These are phyloP conservation scores for Termitomyces bulborhizus DNA, from an alignment of 768 basidiomycete genomes.

Conservation along the genomic window DNA sequence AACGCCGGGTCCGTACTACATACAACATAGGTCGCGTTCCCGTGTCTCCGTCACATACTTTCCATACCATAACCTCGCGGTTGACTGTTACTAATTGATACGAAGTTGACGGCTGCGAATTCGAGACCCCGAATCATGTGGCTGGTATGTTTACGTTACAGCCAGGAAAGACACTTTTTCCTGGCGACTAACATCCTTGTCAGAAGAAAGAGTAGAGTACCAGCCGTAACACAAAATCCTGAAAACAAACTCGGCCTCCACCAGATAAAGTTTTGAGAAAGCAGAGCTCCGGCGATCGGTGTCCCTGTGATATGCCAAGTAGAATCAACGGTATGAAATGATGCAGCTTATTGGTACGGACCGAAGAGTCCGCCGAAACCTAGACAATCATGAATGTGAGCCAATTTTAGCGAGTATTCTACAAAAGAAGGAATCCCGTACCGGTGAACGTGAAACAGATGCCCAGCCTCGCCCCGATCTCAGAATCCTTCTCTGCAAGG, in stretches of 20 bases:
- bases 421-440: background rate
- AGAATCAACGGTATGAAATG: background rate
- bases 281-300: slow-evolving; percentile 52
- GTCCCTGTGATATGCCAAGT: slow-evolving; percentile 28
- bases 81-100: too few relatives aligned
- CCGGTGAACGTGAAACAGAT: slow-evolving; percentile 33
- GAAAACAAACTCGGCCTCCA: slow-evolving; percentile 53
- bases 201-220: slow-evolving; percentile 22
- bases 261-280: slow-evolving; percentile 48
- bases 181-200: slow-evolving; percentile 20
- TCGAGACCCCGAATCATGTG: too few relatives aligned
- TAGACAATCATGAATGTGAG: slow-evolving; percentile 10
- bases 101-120: too few relatives aligned
- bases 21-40: too few relatives aligned
- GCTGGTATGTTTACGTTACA: background rate
- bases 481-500: slow-evolving; percentile 36
- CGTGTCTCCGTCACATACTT: too few relatives aligned
- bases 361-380: slow-evolving; percentile 37
- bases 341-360: slow-evolving; percentile 6
- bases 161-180: slow-evolving; percentile 17
- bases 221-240: slow-evolving; percentile 31
- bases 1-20: too few relatives aligned
- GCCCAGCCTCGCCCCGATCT: slow-evolving; percentile 52
- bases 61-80: too few relatives aligned
- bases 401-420: background rate